phyloP scores from a whole-genome alignment of 441 rosid genomes.

The Macaranga tanarius region DNA sequence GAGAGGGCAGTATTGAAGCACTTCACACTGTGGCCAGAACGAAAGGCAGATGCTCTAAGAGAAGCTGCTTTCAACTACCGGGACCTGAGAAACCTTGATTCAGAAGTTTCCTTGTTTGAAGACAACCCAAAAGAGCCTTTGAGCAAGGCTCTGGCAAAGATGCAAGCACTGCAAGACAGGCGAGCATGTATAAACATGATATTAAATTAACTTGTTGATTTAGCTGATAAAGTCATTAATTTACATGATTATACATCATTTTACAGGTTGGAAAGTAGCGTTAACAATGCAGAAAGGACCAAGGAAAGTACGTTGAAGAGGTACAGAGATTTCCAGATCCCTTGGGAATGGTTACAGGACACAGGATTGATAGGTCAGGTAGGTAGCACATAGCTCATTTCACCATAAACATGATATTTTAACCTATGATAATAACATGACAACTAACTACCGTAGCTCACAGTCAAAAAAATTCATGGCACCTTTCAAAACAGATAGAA shows the following conservation, averaged over 20 bases:
- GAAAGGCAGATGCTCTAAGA: slow-evolving; percentile 78
- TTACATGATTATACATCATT: neutral
- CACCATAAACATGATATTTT: slow-evolving; percentile 10
- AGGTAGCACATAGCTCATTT: slow-evolving; percentile 28
- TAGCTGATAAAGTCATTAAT: neutral
- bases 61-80: slow-evolving; percentile 87
- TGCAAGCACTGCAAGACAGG: slow-evolving; percentile 90
- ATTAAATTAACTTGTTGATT: slow-evolving; percentile 14
- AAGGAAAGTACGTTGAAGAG: slow-evolving; percentile 64
- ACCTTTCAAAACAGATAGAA: too few species aligned
- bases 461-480: neutral
- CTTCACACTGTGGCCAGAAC: slow-evolving; percentile 86
- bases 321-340: slow-evolving; percentile 70
- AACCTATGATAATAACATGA: neutral
- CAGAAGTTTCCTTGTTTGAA: slow-evolving; percentile 62
- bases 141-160: slow-evolving; percentile 56
- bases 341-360: slow-evolving; percentile 88
- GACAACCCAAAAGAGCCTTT: slow-evolving; percentile 61
- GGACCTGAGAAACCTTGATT: slow-evolving; percentile 64
- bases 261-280: slow-evolving; percentile 75
- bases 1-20: slow-evolving; percentile 94
- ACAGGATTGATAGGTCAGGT: slow-evolving; percentile 84
- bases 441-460: slow-evolving; percentile 2
- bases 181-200: slow-evolving; percentile 49
- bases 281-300: slow-evolving; percentile 65